A percentile compares a stretch with the other conserved stretches of the same genome.
Conservation (phyloP, 805 yeast species). For the Ogataea allantospora region DNA sequence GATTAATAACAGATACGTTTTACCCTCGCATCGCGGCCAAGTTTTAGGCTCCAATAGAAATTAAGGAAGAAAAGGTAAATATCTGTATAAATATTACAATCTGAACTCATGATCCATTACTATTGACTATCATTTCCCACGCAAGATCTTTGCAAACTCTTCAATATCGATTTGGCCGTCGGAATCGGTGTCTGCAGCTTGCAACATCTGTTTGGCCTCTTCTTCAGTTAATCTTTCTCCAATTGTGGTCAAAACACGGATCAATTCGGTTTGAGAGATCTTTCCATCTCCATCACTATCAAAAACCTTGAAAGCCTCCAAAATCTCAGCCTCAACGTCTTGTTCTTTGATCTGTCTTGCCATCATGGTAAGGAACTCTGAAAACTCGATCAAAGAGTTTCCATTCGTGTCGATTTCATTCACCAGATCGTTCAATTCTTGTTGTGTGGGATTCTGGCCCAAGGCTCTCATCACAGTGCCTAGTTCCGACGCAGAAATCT, state of each 20-base stretch:
- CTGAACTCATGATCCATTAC: slow-evolving; percentile 1
- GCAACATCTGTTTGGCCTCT: slow-evolving; percentile 95
- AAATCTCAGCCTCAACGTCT: slow-evolving; percentile 94
- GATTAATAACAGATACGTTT: slow-evolving; percentile 27
- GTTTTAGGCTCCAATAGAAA: slow-evolving; percentile 24
- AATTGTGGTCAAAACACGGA: slow-evolving; percentile 94
- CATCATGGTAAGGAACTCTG: slow-evolving; percentile 83
- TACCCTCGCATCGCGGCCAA: slow-evolving; percentile 29
- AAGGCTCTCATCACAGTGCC: slow-evolving; percentile 99
- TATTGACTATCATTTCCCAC: slow-evolving; percentile 52
- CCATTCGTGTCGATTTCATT: slow-evolving; percentile 96
- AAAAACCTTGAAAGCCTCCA: slow-evolving; percentile 97
- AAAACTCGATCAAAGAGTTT: slow-evolving; percentile 83
- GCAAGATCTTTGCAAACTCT: slow-evolving; percentile 89
- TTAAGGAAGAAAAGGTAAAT: slow-evolving; percentile 4
- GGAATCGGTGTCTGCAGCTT: slow-evolving; percentile 92
- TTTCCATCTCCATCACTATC: slow-evolving; percentile 96
- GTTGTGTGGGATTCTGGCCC: slow-evolving; percentile 95
- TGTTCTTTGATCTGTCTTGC: slow-evolving; percentile 93
- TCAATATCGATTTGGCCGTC: slow-evolving; percentile 97
- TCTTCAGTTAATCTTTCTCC: slow-evolving; percentile 96
- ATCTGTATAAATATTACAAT: slow-evolving; percentile 7
- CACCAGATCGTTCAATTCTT: slow-evolving; percentile 94
- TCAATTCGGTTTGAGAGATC: slow-evolving; percentile 93
- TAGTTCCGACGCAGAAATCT: slow-evolving; percentile 90